phyloP scores from a whole-genome alignment of 352 stramenopile genomes.

The Aphanomyces euteiches region DNA sequence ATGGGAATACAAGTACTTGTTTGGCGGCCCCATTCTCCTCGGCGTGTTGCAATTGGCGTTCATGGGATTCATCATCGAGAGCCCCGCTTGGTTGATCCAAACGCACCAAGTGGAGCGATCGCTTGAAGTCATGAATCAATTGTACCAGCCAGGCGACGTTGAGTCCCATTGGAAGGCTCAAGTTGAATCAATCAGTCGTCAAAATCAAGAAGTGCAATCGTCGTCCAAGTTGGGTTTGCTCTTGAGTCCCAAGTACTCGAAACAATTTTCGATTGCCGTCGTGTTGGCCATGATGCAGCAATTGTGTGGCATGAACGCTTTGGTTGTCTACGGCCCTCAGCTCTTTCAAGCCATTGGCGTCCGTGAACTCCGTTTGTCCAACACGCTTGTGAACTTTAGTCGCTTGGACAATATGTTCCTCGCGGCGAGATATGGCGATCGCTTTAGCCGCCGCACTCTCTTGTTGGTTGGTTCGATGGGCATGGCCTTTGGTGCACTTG shows the following conservation, averaged over 20 bases:
- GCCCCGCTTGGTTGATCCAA: slow-evolving; percentile 42
- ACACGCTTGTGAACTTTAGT: slow-evolving; percentile 25
- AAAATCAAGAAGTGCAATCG: neutral
- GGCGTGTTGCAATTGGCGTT: slow-evolving; percentile 44
- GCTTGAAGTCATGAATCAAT: slow-evolving; percentile 29
- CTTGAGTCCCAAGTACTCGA: slow-evolving; percentile 34
- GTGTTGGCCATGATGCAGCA: slow-evolving; percentile 18
- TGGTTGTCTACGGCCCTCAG: slow-evolving; percentile 20
- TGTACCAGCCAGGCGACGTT: slow-evolving; percentile 35
- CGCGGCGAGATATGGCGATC: neutral
- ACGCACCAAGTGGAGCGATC: slow-evolving; percentile 35
- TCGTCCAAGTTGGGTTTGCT: slow-evolving; percentile 28
- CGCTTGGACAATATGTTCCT: slow-evolving; percentile 2
- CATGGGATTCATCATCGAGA: slow-evolving; percentile 38
- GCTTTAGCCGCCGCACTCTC: slow-evolving; percentile 6
- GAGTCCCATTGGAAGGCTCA: slow-evolving; percentile 31
- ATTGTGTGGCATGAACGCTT: slow-evolving; percentile 17
- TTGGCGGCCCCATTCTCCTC: slow-evolving; percentile 44
- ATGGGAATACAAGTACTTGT: slow-evolving; percentile 50
- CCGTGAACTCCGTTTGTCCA: slow-evolving; percentile 19
- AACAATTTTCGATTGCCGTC: slow-evolving; percentile 22
- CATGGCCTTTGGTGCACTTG: slow-evolving; percentile 6
- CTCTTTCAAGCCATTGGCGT: slow-evolving; percentile 20
- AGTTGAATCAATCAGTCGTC: slow-evolving; percentile 1
- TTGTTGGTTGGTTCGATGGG: slow-evolving; percentile 28